Conservation (phyloP, 768 basidiomycete genomes). For the Boletus bicolor region DNA sequence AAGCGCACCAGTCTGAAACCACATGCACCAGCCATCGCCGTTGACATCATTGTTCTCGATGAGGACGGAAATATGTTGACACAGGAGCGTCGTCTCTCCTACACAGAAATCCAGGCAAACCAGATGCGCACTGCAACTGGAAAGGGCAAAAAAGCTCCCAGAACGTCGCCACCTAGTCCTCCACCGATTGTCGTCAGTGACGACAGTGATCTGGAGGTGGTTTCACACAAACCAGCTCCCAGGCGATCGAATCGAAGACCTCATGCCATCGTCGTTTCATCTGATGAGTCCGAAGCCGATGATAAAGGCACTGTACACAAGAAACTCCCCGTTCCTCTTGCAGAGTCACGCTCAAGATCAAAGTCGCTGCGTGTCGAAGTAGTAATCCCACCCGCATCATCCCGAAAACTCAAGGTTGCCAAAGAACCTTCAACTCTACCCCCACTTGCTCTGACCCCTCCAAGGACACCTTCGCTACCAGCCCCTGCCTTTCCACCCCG, state of each 20-base stretch:
- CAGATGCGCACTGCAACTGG: constrained; percentile 2
- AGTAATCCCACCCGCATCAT: constrained; percentile 37
- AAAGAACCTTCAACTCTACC: constrained; percentile 10
- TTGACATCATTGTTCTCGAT: constrained; percentile 70
- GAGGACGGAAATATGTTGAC: constrained; percentile 53
- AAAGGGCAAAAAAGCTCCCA: constrained; percentile 8
- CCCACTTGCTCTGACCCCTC: constrained; percentile 1
- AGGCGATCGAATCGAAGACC: constrained; percentile 15
- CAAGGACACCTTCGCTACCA: neutral
- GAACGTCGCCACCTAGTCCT: neutral
- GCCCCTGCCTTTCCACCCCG: neutral
- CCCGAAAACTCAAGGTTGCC: constrained; percentile 17
- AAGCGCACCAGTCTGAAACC: constrained; percentile 34
- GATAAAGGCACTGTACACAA: constrained; percentile 2
- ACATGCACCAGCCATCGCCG: constrained; percentile 49
- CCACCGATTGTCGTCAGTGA: constrained; percentile 25
- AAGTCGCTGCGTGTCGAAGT: constrained; percentile 37
- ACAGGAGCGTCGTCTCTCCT: constrained; percentile 59
- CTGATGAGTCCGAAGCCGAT: constrained; percentile 48
- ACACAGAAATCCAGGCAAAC: constrained; percentile 41
- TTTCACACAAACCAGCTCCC: constrained; percentile 11
- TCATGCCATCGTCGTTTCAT: constrained; percentile 35
- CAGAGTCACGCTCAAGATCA: constrained; percentile 15
- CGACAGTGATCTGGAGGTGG: constrained; percentile 30
- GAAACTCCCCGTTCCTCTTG: constrained; percentile 2